Evolutionary conservation across 2,329 filamentous ascomycete genomes (phyloP).

Genomic region (Diaporthe nobilis): DNA sequence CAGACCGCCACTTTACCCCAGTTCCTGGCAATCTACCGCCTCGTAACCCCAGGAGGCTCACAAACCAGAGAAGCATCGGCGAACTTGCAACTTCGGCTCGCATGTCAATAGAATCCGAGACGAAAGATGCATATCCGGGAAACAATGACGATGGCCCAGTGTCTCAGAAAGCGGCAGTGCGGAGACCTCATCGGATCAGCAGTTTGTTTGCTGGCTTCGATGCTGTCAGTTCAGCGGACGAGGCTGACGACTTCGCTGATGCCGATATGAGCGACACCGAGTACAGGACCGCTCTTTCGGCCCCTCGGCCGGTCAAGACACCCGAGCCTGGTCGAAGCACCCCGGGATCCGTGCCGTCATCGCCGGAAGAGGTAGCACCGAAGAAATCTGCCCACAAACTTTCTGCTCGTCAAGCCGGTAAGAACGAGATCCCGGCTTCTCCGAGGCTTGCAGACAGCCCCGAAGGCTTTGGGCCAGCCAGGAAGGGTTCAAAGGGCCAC

Average conservation of each 20-base stretch:
- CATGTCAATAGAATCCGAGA: conserved; percentile 53
- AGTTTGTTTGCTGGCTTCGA: conserved; percentile 92
- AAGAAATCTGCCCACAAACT: conserved; percentile 46
- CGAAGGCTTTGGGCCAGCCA: conserved; percentile 44
- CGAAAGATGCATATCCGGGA: conserved; percentile 78
- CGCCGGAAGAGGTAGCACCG: conserved; percentile 58
- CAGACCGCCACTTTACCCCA: conserved; percentile 62
- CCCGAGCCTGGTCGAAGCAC: conserved; percentile 36
- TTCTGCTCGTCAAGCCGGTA: conserved; percentile 52
- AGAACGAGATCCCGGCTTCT: conserved; percentile 62
- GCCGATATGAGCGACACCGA: conserved; percentile 76
- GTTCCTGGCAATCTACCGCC: conserved; percentile 69
- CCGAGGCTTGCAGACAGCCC: conserved; percentile 54
- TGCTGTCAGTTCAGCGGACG: conserved; percentile 74
- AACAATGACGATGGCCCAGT: conserved; percentile 87
- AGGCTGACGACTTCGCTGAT: conserved; percentile 74
- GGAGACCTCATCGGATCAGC: conserved; percentile 81
- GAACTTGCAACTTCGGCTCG: conserved; percentile 68
- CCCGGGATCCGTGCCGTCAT: conserved; percentile 48
- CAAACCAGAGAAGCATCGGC: conserved; percentile 59
- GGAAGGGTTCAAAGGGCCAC: conserved; percentile 44
- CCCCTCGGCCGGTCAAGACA: conserved; percentile 64
- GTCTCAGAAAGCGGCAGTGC: conserved; percentile 72
- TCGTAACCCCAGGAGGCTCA: conserved; percentile 71
- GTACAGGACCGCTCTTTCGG: conserved; percentile 75